These are phyloP conservation scores for Candida incommunis DNA, from an alignment of 805 yeast genomes.

Conservation along the genomic window DNA sequence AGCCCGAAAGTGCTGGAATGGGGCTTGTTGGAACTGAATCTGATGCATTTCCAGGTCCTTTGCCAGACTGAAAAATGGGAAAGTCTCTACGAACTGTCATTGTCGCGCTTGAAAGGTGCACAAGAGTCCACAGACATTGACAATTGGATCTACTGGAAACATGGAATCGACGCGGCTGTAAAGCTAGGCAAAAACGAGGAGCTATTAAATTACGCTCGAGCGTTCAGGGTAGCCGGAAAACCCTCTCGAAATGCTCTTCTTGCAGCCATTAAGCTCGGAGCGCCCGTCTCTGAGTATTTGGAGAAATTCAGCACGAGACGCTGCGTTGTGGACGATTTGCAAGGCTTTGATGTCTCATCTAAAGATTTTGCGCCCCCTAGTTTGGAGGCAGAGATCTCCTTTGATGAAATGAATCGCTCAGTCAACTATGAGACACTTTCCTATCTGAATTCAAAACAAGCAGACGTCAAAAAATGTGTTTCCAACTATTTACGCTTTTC, in stretches of 20 bases:
- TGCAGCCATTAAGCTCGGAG: constrained; percentile 36
- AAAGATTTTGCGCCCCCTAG: constrained; percentile 4
- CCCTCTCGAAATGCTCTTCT: constrained; percentile 43
- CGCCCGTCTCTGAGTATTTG: constrained; percentile 26
- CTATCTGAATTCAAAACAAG: constrained; percentile 11
- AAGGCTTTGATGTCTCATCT: constrained; percentile 16
- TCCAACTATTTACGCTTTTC: constrained; percentile 27
- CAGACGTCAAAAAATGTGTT: constrained; percentile 23
- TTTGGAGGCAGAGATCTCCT: not conserved
- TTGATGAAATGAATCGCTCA: constrained; percentile 7
- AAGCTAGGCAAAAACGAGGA: constrained; percentile 23
- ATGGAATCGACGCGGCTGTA: constrained; percentile 32
- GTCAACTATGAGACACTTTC: constrained; percentile 37
- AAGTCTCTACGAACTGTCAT: constrained; percentile 21
- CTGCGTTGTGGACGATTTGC: constrained; percentile 53
- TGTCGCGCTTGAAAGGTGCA: not conserved
- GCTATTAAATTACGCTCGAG: constrained; percentile 19
- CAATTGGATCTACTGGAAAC: constrained; percentile 67
- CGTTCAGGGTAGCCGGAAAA: constrained; percentile 4
- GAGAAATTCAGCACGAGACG: constrained; percentile 36
- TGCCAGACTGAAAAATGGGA: constrained; percentile 29
- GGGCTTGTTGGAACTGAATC: constrained; percentile 51
- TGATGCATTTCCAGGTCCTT: constrained; percentile 27
- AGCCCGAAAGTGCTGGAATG: constrained; percentile 9
- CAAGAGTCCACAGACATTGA: constrained; percentile 33